A percentile compares a stretch with the other conserved stretches of the same genome.
These are phyloP conservation scores for Kalaharituber pfeilii DNA, from an alignment of 2,329 filamentous ascomycete genomes.

Conservation along the genomic window DNA sequence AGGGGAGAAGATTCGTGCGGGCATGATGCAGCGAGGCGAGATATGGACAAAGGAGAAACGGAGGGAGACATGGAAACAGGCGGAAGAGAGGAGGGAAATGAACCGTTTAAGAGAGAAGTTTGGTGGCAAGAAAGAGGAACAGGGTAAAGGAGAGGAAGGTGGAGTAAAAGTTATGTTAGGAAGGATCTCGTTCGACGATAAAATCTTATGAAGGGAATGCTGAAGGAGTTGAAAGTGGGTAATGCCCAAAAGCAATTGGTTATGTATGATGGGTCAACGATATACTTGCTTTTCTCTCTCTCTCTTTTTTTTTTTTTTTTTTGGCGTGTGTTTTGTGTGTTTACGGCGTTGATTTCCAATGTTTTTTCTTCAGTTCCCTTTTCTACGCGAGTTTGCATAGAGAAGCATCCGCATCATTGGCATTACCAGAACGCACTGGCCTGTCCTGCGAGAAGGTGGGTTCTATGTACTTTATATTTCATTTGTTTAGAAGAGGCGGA, in stretches of 20 bases:
- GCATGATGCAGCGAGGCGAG: neutral
- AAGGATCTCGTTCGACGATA: neutral
- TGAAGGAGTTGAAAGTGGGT: too few relatives aligned
- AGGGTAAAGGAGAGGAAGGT: neutral
- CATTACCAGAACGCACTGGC: too few relatives aligned
- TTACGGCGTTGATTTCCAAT: too few relatives aligned
- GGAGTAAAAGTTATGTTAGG: neutral
- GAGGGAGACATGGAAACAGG: conserved; percentile 2
- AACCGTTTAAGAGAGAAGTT: neutral
- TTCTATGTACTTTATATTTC: too few relatives aligned
- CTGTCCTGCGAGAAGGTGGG: too few relatives aligned
- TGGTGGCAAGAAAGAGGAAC: neutral
- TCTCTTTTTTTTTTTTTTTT: neutral
- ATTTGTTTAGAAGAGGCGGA: too few relatives aligned
- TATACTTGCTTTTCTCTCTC: too few relatives aligned
- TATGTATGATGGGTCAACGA: too few relatives aligned
- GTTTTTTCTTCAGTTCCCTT: too few relatives aligned
- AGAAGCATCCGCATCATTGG: too few relatives aligned
- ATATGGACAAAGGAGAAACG: neutral
- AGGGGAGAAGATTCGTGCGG: conserved; percentile 4
- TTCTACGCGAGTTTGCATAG: too few relatives aligned
- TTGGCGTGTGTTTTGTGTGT: neutral
- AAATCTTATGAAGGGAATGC: conserved; percentile 1
- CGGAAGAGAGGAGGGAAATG: conserved; percentile 5
- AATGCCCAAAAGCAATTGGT: too few relatives aligned